Conservation (phyloP, 2,329 filamentous ascomycete species). For the Colletotrichum scovillei region DNA sequence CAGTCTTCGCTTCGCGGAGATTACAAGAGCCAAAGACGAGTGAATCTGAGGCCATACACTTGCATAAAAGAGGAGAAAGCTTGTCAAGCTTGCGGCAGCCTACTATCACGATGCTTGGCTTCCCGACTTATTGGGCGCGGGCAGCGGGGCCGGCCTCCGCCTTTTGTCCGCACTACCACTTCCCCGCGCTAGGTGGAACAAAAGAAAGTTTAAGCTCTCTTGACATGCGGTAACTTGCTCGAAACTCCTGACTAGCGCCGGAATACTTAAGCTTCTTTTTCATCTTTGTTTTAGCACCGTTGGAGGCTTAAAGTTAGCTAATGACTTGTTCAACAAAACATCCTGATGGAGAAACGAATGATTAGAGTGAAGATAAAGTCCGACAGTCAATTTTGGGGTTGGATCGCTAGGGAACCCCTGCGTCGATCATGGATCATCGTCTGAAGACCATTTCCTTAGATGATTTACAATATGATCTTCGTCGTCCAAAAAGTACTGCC, state of each 20-base stretch:
- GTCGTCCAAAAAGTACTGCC: slow-evolving; percentile 2
- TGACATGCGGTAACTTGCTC: background rate
- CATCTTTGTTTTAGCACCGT: slow-evolving; percentile 13
- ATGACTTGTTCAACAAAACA: background rate
- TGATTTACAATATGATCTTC: background rate
- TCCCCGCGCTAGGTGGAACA: background rate
- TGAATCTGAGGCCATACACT: background rate
- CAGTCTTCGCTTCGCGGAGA: background rate
- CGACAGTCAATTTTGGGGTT: background rate
- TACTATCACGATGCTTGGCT: background rate
- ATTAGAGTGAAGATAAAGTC: background rate
- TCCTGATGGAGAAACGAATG: background rate
- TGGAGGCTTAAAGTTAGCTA: slow-evolving; percentile 1
- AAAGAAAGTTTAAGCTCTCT: slow-evolving; percentile 2
- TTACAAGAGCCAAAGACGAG: background rate
- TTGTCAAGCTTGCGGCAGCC: background rate
- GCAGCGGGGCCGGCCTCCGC: background rate
- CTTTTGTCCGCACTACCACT: background rate
- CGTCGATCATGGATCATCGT: background rate
- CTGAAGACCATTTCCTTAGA: background rate
- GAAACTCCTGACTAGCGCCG: slow-evolving; percentile 12
- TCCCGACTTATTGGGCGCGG: background rate
- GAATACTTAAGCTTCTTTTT: background rate
- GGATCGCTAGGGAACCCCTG: background rate
- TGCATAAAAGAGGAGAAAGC: background rate